A percentile compares a stretch with the other conserved stretches of the same genome.
Evolutionary conservation across 768 basidiomycete genomes (phyloP).

Genomic region (Lepiota brunneoincarnata): DNA sequence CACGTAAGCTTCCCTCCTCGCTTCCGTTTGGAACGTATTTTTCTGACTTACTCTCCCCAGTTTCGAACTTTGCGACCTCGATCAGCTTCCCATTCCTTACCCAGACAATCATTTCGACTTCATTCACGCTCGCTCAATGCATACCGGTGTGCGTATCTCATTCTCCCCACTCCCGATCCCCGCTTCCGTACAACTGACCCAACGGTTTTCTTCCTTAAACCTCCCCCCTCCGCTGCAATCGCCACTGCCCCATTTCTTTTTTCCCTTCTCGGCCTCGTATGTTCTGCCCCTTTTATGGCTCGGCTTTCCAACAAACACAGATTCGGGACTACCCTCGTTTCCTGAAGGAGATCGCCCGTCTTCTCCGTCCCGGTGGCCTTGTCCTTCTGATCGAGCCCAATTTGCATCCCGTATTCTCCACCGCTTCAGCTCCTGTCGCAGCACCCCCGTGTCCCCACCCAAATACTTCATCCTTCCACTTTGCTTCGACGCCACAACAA

Average conservation of each 20-base stretch:
- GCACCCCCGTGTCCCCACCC: slow-evolving; percentile 17
- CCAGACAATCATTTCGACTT: slow-evolving; percentile 62
- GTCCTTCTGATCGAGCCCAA: slow-evolving; percentile 63
- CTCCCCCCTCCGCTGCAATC: slow-evolving; percentile 1
- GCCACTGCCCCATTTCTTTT: background rate
- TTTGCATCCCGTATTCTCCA: slow-evolving; percentile 40
- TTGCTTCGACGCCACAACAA: background rate
- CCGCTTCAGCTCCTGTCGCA: slow-evolving; percentile 12
- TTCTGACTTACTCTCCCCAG: slow-evolving; percentile 29
- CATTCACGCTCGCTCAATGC: slow-evolving; percentile 67
- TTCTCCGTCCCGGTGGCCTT: slow-evolving; percentile 70
- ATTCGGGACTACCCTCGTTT: slow-evolving; percentile 62
- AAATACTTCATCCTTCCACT: background rate
- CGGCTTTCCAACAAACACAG: slow-evolving; percentile 30
- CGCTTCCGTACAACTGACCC: background rate
- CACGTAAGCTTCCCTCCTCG: slow-evolving; percentile 47
- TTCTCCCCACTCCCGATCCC: slow-evolving; percentile 3
- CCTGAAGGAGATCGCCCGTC: slow-evolving; percentile 57
- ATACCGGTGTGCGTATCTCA: slow-evolving; percentile 52
- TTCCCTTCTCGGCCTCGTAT: slow-evolving; percentile 1
- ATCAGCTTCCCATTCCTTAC: slow-evolving; percentile 59
- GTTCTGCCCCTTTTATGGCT: slow-evolving; percentile 10
- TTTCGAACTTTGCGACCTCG: slow-evolving; percentile 71
- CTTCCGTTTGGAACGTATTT: slow-evolving; percentile 1
- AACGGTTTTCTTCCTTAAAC: background rate